Evolutionary conservation across 129 eudicot species (phyloP).

Genomic region (Glebionis coronaria): DNA sequence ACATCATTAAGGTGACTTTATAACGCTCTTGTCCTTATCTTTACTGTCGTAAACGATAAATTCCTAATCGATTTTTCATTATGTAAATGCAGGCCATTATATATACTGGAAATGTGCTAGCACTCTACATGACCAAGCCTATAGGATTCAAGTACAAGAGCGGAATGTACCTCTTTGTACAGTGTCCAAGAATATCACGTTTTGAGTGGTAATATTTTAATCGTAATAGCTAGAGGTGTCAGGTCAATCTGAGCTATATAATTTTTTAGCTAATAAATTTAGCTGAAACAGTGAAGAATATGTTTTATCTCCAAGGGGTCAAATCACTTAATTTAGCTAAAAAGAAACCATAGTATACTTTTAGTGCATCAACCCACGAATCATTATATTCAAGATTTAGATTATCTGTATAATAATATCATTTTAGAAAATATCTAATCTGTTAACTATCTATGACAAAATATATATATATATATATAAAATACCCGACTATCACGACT

Average conservation of each 20-base stretch:
- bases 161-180: slow-evolving; percentile 96
- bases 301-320: not conserved
- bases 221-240: not conserved
- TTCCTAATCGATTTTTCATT: slow-evolving; percentile 6
- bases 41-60: not conserved
- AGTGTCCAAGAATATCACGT: slow-evolving; percentile 78
- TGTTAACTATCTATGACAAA: not conserved
- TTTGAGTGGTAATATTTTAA: slow-evolving; percentile 67
- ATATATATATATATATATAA: too few relatives aligned
- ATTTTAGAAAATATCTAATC: not conserved
- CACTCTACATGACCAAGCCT: slow-evolving; percentile 90
- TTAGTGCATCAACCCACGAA: not conserved
- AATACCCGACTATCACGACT: too few relatives aligned
- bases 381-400: not conserved
- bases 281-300: not conserved
- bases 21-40: not conserved
- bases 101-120: slow-evolving; percentile 83
- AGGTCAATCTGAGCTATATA: too few relatives aligned
- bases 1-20: slow-evolving; percentile 61
- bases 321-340: not conserved
- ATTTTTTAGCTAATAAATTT: too few relatives aligned
- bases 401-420: not conserved
- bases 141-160: slow-evolving; percentile 85
- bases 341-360: not conserved
- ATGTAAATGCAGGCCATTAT: slow-evolving; percentile 69